phyloP scores from a whole-genome alignment of 805 yeast species.

The Candida verbasci region DNA sequence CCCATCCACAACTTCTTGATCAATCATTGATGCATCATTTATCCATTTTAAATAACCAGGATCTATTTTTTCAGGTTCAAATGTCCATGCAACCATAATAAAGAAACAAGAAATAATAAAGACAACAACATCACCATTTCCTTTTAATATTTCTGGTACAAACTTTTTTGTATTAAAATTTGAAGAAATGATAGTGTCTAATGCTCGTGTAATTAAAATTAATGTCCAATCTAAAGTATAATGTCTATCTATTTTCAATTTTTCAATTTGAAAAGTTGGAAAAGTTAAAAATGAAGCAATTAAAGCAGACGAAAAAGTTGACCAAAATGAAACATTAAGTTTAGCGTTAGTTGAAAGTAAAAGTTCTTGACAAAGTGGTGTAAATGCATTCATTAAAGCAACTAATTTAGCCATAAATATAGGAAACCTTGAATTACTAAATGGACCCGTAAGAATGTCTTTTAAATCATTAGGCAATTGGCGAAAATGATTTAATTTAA shows the following conservation, averaged over 20 bases:
- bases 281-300: conserved; percentile 19
- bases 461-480: conserved; percentile 9
- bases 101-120: conserved; percentile 20
- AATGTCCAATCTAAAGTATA: conserved; percentile 28
- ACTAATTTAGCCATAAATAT: conserved; percentile 20
- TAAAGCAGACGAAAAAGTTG: conserved; percentile 14
- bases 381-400: conserved; percentile 17
- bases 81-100: conserved; percentile 31
- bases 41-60: conserved; percentile 40
- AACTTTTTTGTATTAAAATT: conserved; percentile 1
- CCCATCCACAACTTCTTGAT: conserved; percentile 26
- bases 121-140: conserved; percentile 19
- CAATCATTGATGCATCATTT: conserved; percentile 41
- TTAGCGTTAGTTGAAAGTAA: neutral
- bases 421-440: conserved; percentile 21
- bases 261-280: conserved; percentile 19
- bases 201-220: conserved; percentile 23
- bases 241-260: conserved; percentile 17
- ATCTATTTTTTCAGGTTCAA: conserved; percentile 30
- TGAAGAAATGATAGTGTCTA: conserved; percentile 18
- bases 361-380: conserved; percentile 10
- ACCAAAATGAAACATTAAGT: conserved; percentile 1
- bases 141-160: conserved; percentile 8
- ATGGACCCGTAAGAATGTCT: conserved; percentile 15
- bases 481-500: conserved; percentile 2